These are phyloP conservation scores for Pseudoneurospora amorphoporcata DNA, from an alignment of 495 filamentous ascomycete species.

Conservation along the genomic window DNA sequence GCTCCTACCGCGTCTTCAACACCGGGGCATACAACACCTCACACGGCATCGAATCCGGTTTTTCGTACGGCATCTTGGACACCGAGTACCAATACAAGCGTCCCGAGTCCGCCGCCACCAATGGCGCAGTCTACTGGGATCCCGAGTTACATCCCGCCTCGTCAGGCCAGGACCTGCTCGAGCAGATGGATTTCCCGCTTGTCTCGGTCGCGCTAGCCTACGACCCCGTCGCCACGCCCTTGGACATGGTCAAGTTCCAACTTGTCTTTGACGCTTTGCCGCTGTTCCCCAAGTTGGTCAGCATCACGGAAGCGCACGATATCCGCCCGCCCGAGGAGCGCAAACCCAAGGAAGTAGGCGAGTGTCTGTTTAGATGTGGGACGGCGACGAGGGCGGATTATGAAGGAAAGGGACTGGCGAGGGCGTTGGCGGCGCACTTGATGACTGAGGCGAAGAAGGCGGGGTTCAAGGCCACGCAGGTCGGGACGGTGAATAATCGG, in stretches of 20 bases:
- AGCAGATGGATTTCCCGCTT: slow-evolving; percentile 36
- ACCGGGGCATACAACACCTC: background rate
- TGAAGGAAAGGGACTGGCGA: slow-evolving; percentile 26
- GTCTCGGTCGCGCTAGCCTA: slow-evolving; percentile 30
- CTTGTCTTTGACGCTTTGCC: slow-evolving; percentile 22
- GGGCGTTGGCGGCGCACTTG: slow-evolving; percentile 22
- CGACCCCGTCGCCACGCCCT: slow-evolving; percentile 21
- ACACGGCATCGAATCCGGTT: slow-evolving; percentile 15
- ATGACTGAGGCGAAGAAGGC: slow-evolving; percentile 20
- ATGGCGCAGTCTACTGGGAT: slow-evolving; percentile 35
- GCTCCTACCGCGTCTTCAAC: slow-evolving; percentile 10
- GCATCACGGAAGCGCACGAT: slow-evolving; percentile 11
- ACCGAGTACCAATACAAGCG: slow-evolving; percentile 34
- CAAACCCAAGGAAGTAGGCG: slow-evolving; percentile 14
- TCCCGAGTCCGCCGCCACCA: slow-evolving; percentile 25
- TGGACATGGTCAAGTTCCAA: slow-evolving; percentile 19
- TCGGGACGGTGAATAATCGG: background rate
- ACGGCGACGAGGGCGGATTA: slow-evolving; percentile 27
- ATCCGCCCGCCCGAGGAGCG: slow-evolving; percentile 11
- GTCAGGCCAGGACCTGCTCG: slow-evolving; percentile 7
- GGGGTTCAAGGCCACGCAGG: background rate
- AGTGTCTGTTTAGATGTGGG: slow-evolving; percentile 30
- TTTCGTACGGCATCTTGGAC: slow-evolving; percentile 38
- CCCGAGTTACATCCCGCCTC: slow-evolving; percentile 2
- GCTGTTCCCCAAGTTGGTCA: slow-evolving; percentile 17